Evolutionary conservation across 768 basidiomycete genomes (phyloP).

Genomic region (Termitomyces bulborhizus): DNA sequence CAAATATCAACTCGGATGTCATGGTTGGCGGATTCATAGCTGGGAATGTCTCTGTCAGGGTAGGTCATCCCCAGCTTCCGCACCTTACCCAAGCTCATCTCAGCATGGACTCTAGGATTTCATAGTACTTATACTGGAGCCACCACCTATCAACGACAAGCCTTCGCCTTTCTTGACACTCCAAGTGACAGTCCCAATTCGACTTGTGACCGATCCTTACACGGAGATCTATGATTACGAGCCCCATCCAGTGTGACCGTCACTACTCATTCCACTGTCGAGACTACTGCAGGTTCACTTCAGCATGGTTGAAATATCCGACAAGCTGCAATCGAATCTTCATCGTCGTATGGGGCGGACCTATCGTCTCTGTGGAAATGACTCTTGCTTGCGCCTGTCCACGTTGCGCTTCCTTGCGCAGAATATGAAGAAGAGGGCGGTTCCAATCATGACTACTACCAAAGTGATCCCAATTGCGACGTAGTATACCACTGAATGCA

Average conservation of each 20-base stretch:
- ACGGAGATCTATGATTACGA: constrained; percentile 16
- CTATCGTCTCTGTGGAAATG: background rate
- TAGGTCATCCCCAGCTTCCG: constrained; percentile 12
- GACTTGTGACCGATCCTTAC: constrained; percentile 55
- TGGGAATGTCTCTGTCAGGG: constrained; percentile 36
- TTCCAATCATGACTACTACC: constrained; percentile 2
- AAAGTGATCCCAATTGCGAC: constrained; percentile 14
- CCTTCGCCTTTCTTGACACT: constrained; percentile 26
- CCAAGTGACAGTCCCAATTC: constrained; percentile 45
- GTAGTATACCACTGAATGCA: constrained; percentile 13
- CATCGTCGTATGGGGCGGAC: background rate
- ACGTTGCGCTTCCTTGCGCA: background rate
- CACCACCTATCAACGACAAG: constrained; percentile 25
- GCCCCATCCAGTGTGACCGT: background rate
- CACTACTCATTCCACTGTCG: background rate
- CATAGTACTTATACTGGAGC: constrained; percentile 39
- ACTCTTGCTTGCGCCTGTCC: background rate
- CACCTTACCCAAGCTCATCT: background rate
- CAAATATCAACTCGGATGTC: constrained; percentile 31
- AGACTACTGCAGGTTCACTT: no score
- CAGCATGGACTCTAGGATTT: constrained; percentile 40
- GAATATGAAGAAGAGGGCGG: constrained; percentile 11
- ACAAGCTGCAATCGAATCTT: background rate
- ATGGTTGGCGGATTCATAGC: constrained; percentile 41
- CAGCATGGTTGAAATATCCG: no score